Conservation (phyloP, 1,139 yeast genomes). For the Blastobotrys malaysiensis region DNA sequence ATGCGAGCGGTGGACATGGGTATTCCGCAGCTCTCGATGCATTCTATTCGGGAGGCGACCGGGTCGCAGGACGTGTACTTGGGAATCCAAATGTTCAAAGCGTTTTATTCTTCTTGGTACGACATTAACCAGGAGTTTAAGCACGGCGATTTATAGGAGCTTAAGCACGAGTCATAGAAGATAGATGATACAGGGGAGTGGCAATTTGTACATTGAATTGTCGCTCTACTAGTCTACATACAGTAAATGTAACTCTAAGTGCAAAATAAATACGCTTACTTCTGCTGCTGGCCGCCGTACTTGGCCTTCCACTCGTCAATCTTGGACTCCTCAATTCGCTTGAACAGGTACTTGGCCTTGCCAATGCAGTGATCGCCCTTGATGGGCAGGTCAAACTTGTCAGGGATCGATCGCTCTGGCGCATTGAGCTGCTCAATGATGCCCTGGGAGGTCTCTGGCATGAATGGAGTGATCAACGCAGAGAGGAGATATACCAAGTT, state of each 20-base stretch:
- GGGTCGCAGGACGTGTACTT: constrained; percentile 66
- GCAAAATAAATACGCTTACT: constrained; percentile 3
- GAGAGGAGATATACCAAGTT: constrained; percentile 81
- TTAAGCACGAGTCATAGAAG: no score
- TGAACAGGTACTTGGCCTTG: constrained; percentile 85
- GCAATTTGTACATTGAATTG: neutral
- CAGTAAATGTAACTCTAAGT: neutral
- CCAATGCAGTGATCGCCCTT: constrained; percentile 83
- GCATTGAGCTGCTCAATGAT: constrained; percentile 78
- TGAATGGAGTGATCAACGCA: constrained; percentile 76
- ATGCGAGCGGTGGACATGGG: constrained; percentile 75
- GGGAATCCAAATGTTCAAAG: constrained; percentile 59
- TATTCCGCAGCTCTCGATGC: constrained; percentile 76
- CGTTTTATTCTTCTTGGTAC: constrained; percentile 59
- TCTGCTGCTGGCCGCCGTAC: constrained; percentile 55
- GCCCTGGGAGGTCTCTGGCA: constrained; percentile 74
- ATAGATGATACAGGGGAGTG: no score
- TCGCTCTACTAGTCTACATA: neutral
- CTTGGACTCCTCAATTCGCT: constrained; percentile 85
- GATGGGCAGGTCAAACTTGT: constrained; percentile 62
- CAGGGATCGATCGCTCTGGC: constrained; percentile 73
- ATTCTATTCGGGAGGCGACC: constrained; percentile 69
- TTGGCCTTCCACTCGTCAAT: constrained; percentile 80
- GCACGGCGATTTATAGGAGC: constrained; percentile 8
- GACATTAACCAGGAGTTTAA: constrained; percentile 13